Evolutionary conservation across 345 rosid genomes (phyloP), one percentile per base, ranked within the genome.

Genomic region (Salix caprea): DNA sequence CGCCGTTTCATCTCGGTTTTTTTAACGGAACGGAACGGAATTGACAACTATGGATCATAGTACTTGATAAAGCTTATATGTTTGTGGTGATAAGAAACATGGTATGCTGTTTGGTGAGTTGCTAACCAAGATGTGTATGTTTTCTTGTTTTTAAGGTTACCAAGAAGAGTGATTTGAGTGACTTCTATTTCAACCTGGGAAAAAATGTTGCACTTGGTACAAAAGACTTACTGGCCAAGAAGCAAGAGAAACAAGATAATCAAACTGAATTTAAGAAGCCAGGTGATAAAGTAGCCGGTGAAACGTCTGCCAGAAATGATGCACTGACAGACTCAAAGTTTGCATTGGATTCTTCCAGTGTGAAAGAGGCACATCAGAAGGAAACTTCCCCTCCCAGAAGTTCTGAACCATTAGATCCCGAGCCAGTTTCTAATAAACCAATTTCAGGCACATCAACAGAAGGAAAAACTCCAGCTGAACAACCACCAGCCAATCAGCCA

Each of bases 81-180:
- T 26, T 7, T 44, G 32, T 28, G 54, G 28, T 65, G 69, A 19
- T 12, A 19, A 28, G 39, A 74, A 44, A 64, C 34, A 64, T 65
- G 26, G 4, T n/a, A 4, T 14, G 71, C 32, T 37, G 4, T 30
- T 21, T 74, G 34, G n/a, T 6, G 4, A 26, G 50, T 66, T 12
- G 71, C 37, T 28, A 36, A 28, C 37, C 46, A 0, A 52, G 46
- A 26, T 73, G 13, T 60, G 61, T 12, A 36, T 14, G 9, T 80
- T 76, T 83, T 26, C 39, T 68, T 78, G 28, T 79, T 77, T 46
- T 48, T 19, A 71, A 93, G 99, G 98, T 93, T 79, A 91, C 97
- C 39, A 93, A 90, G 91, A 96, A 96, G 88, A 89, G 76, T 12
- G 95, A 92, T 78, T 81, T 93, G 90, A 89, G 84, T 64, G 97